These are phyloP conservation scores for Taphrina wiesneri DNA, from an alignment of 1,139 yeast species.

Conservation along the genomic window DNA sequence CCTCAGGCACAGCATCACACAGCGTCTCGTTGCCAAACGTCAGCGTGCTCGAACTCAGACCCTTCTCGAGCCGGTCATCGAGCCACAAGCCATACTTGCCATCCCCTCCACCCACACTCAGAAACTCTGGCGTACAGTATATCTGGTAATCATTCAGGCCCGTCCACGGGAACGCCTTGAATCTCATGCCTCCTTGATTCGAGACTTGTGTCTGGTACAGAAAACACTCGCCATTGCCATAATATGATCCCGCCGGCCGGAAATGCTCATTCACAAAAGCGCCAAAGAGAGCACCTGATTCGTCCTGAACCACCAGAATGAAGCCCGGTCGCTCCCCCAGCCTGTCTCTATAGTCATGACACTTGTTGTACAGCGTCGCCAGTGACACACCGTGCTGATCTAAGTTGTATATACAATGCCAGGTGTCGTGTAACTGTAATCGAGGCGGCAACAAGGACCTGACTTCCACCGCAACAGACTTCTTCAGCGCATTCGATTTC, in stretches of 20 bases:
- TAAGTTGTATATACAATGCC: constrained; percentile 76
- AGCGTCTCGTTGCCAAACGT: constrained; percentile 91
- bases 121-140: constrained; percentile 73
- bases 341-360: constrained; percentile 45
- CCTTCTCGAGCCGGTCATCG: constrained; percentile 69
- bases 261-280: constrained; percentile 73
- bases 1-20: constrained; percentile 50
- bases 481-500: constrained; percentile 57
- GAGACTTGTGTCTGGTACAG: constrained; percentile 48
- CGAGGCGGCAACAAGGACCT: constrained; percentile 74
- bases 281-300: constrained; percentile 69
- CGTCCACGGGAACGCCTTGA: constrained; percentile 84
- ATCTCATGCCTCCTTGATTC: constrained; percentile 46
- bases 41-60: constrained; percentile 73
- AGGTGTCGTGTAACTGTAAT: constrained; percentile 47
- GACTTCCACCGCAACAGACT: constrained; percentile 70
- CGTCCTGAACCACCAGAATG: constrained; percentile 45
- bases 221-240: constrained; percentile 90
- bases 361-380: constrained; percentile 62
- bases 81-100: constrained; percentile 94
- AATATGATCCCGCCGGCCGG: constrained; percentile 71
- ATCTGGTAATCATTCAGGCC: constrained; percentile 84
- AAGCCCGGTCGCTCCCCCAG: constrained; percentile 42
- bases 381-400: constrained; percentile 92
- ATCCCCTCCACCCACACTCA: constrained; percentile 88